Conservation (phyloP, 192 early-diverging fungal species). For the Coemansia sp. region DNA sequence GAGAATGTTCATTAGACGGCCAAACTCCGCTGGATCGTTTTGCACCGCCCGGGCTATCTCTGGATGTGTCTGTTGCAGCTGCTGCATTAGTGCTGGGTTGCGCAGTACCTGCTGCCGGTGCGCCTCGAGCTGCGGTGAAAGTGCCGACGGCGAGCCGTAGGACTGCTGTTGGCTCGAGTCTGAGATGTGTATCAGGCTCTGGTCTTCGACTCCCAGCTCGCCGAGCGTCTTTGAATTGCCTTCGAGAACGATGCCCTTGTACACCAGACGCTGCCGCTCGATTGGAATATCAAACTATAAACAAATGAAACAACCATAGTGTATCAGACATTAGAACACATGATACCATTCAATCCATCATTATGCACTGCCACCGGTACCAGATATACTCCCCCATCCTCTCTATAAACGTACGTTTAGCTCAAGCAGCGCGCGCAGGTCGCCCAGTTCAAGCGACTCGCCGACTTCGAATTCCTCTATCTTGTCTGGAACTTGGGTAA, state of each 20-base stretch:
- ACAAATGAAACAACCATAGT: conserved; percentile 1
- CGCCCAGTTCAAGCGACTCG: conserved; percentile 70
- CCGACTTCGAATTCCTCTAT: conserved; percentile 59
- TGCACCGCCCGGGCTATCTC: conserved; percentile 35
- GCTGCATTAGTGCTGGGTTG: conserved; percentile 25
- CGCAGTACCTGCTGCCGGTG: conserved; percentile 36
- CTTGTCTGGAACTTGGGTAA: conserved; percentile 23
- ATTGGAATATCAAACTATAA: conserved; percentile 63
- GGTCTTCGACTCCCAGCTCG: conserved; percentile 62
- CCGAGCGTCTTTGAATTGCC: conserved; percentile 63
- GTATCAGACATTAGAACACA: background rate
- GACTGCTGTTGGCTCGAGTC: conserved; percentile 7
- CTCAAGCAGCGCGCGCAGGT: conserved; percentile 82
- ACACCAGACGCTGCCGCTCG: conserved; percentile 60
- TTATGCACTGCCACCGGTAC: too few species aligned
- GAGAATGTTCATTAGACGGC: conserved; percentile 16
- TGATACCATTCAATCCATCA: background rate
- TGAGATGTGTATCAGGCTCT: conserved; percentile 72
- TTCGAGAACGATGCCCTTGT: conserved; percentile 63
- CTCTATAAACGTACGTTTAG: conserved; percentile 56
- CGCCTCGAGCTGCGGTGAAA: conserved; percentile 20
- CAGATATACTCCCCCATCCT: too few species aligned
- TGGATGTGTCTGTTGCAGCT: conserved; percentile 24
- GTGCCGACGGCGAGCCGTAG: background rate
- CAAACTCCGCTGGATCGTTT: conserved; percentile 20